A percentile compares a stretch with the other conserved stretches of the same genome.
Evolutionary conservation across 768 basidiomycete species (phyloP).

Genomic region (Mycena metata): DNA sequence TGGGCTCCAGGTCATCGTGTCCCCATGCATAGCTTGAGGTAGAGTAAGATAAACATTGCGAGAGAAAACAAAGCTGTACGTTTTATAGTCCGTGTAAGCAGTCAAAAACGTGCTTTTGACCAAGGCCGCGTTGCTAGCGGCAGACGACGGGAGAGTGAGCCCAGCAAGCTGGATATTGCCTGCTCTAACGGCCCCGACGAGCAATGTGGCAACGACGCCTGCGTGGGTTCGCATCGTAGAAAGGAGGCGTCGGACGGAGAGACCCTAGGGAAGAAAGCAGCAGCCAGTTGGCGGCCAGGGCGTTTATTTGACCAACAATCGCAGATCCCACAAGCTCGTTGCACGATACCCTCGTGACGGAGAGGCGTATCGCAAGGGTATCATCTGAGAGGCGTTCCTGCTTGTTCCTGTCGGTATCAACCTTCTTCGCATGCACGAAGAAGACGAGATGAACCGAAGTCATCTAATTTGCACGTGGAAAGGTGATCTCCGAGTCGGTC

Average conservation of each 20-base stretch:
- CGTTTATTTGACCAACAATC: conserved; percentile 19
- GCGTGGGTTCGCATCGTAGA: conserved; percentile 18
- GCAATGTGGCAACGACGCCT: conserved; percentile 11
- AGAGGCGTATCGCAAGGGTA: conserved; percentile 1
- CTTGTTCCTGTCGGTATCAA: too few species aligned
- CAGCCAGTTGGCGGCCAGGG: too few species aligned
- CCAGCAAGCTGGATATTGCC: conserved; percentile 30
- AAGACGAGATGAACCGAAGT: too few species aligned
- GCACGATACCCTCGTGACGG: conserved; percentile 7
- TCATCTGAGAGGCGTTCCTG: too few species aligned
- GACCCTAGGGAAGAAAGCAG: conserved; percentile 5
- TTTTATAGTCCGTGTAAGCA: conserved; percentile 30
- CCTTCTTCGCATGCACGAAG: too few species aligned
- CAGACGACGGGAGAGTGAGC: conserved; percentile 27
- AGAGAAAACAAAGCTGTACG: conserved; percentile 7
- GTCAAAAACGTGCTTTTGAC: conserved; percentile 30
- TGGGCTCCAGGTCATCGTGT: conserved; percentile 31
- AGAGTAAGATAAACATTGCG: conserved; percentile 8
- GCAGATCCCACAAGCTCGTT: too few species aligned
- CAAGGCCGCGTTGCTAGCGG: conserved; percentile 29
- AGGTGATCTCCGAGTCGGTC: too few species aligned
- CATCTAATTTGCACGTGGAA: too few species aligned
- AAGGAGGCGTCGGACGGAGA: conserved; percentile 1
- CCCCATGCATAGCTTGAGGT: conserved; percentile 23
- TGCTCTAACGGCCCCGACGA: conserved; percentile 14